A percentile compares a stretch with the other conserved stretches of the same genome.
phyloP scores from a whole-genome alignment of 2,329 filamentous ascomycete species.

The Pestalotiopsis sp. region DNA sequence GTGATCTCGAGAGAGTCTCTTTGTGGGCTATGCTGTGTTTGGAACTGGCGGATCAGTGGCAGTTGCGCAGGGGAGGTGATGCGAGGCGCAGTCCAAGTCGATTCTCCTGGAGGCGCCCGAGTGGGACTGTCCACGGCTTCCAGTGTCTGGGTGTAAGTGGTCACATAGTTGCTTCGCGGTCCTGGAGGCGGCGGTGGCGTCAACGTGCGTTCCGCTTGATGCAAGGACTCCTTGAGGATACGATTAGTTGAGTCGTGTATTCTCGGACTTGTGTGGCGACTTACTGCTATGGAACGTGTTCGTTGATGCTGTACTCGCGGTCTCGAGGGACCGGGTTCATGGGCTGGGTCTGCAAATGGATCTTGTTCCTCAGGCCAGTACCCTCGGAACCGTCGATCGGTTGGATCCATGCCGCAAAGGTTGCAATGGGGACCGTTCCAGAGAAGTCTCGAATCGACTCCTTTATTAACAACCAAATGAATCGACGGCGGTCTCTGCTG shows the following conservation, averaged over 20 bases:
- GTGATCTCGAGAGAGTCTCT: not conserved
- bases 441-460: not conserved
- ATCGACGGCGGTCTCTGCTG: no score
- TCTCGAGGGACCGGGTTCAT: not conserved
- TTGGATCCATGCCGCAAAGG: not conserved
- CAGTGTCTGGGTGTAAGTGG: not conserved
- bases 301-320: not conserved
- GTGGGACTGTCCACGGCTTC: not conserved
- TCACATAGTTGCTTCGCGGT: not conserved
- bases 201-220: not conserved
- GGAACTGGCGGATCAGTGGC: not conserved
- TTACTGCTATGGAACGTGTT: not conserved
- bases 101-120: not conserved
- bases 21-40: not conserved
- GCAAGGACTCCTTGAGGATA: not conserved
- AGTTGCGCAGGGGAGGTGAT: not conserved
- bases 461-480: no score
- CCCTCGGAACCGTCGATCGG: not conserved
- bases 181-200: not conserved
- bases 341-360: not conserved
- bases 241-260: not conserved
- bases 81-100: not conserved
- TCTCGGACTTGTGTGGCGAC: not conserved
- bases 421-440: not conserved
- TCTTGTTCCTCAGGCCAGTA: not conserved